These are phyloP conservation scores for Phylloporus rhodoxanthus DNA, from an alignment of 768 basidiomycete species.

Conservation along the genomic window DNA sequence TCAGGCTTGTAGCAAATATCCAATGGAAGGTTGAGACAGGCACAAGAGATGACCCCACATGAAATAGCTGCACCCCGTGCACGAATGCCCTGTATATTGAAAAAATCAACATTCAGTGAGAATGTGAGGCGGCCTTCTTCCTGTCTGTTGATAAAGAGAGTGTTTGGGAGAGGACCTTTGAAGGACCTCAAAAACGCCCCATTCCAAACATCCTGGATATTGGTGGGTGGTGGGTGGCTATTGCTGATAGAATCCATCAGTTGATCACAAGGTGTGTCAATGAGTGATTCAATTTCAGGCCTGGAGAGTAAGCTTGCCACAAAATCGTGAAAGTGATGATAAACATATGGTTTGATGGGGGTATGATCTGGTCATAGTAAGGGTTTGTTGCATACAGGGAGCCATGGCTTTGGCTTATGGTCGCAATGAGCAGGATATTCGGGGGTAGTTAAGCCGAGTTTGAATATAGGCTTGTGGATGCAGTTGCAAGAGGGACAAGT, in stretches of 20 bases:
- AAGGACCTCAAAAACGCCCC: background rate
- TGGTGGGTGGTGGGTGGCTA: background rate
- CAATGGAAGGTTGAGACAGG: constrained; percentile 1
- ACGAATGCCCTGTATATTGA: background rate
- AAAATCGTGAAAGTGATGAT: constrained; percentile 7
- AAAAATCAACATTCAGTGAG: constrained; percentile 2
- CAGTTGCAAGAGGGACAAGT: background rate
- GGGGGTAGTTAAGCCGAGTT: background rate
- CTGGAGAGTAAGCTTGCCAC: background rate
- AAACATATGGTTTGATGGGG: constrained; percentile 5
- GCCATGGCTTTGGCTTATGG: background rate
- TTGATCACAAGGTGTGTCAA: background rate
- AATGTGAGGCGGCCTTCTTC: background rate
- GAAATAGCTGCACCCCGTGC: background rate
- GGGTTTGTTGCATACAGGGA: background rate
- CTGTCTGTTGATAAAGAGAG: background rate
- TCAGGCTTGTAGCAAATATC: background rate
- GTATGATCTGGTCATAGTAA: background rate
- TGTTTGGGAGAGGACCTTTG: background rate
- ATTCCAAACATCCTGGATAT: background rate
- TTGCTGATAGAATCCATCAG: background rate
- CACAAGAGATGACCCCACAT: background rate
- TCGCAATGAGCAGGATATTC: background rate
- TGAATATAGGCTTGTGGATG: background rate
- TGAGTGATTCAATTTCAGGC: background rate